Conservation (phyloP, 805 yeast genomes). For the Yarrowia porcina region DNA sequence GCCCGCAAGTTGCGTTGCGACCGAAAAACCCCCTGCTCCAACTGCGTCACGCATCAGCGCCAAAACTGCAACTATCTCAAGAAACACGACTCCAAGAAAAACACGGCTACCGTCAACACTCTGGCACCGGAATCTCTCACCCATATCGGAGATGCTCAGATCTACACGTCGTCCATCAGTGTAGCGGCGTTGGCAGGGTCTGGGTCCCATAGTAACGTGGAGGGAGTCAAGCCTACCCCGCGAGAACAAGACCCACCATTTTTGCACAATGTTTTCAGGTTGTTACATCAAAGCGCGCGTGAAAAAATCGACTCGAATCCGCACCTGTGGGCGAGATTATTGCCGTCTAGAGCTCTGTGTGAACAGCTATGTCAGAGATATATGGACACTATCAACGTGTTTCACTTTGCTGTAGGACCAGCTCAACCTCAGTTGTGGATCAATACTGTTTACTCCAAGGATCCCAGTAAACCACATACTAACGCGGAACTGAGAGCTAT, state of each 20-base stretch:
- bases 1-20: conserved; percentile 16
- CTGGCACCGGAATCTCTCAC: conserved; percentile 5
- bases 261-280: not conserved
- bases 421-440: not conserved
- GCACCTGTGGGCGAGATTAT: not conserved
- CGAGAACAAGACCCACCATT: conserved; percentile 8
- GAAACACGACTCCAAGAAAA: not conserved
- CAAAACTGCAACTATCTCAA: conserved; percentile 19
- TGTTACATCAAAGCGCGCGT: conserved; percentile 2
- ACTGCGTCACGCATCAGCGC: conserved; percentile 19
- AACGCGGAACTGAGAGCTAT: conserved; percentile 7
- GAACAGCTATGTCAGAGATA: conserved; percentile 4
- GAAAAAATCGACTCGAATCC: conserved; percentile 8
- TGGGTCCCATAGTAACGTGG: not conserved
- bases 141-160: conserved; percentile 13
- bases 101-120: not conserved
- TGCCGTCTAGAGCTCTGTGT: conserved; percentile 9
- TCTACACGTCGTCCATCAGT: not conserved
- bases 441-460: conserved; percentile 1
- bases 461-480: not conserved
- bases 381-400: conserved; percentile 19
- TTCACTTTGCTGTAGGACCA: conserved; percentile 9
- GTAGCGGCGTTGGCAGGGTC: conserved; percentile 13
- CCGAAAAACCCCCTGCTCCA: conserved; percentile 14
- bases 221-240: not conserved